Conservation (phyloP, 495 filamentous ascomycete genomes). For the Penicillium manginii region DNA sequence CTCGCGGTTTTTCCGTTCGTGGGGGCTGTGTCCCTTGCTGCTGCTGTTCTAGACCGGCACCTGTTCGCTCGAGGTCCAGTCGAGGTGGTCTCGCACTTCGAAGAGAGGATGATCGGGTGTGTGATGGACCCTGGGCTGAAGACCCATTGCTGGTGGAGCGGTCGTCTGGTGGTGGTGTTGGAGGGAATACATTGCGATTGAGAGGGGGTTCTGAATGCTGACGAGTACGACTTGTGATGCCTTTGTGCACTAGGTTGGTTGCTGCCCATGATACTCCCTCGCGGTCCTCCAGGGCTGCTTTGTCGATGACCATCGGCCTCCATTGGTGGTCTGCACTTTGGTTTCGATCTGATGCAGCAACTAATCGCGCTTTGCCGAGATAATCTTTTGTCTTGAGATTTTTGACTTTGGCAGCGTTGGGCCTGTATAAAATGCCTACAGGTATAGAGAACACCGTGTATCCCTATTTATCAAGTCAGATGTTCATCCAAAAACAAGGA, state of each 20-base stretch:
- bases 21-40: slow-evolving; percentile 21
- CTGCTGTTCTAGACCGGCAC: slow-evolving; percentile 30
- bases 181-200: slow-evolving; percentile 87
- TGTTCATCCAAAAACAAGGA: slow-evolving; percentile 9
- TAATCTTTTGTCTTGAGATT: slow-evolving; percentile 98
- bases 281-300: slow-evolving; percentile 68
- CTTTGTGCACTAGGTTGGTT: slow-evolving; percentile 85
- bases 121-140: slow-evolving; percentile 12
- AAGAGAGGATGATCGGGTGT: slow-evolving; percentile 31
- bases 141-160: slow-evolving; percentile 48
- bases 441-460: slow-evolving; percentile 99
- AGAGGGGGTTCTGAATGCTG: slow-evolving; percentile 88
- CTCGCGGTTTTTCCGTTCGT: slow-evolving; percentile 43
- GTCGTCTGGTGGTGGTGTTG: slow-evolving; percentile 91
- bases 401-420: slow-evolving; percentile 96
- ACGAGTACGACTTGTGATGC: slow-evolving; percentile 70
- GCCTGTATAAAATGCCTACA: slow-evolving; percentile 91
- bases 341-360: slow-evolving; percentile 82
- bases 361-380: slow-evolving; percentile 87
- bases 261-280: slow-evolving; percentile 89
- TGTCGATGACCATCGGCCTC: slow-evolving; percentile 27
- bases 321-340: slow-evolving; percentile 30
- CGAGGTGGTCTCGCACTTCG: slow-evolving; percentile 43
- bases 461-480: slow-evolving; percentile 57
- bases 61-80: slow-evolving; percentile 43